Percentiles rank a stretch among this genome's conserved stretches.
Evolutionary conservation across 495 filamentous ascomycete species (phyloP).

Genomic region (Darksidea phi): DNA sequence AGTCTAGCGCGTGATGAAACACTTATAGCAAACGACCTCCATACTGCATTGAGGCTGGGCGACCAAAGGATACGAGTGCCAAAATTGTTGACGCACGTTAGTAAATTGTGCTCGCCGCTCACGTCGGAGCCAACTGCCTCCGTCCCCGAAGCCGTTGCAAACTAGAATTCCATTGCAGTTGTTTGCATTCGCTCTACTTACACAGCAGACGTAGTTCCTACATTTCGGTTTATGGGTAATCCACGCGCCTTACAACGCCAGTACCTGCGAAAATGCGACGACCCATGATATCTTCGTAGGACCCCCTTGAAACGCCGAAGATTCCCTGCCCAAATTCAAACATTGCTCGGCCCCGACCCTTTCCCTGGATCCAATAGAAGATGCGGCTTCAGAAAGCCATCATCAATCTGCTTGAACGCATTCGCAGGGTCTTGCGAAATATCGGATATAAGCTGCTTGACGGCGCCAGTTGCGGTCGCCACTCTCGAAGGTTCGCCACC

Average conservation of each 20-base stretch:
- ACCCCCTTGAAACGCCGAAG: not conserved
- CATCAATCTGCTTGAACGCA: conserved; percentile 90
- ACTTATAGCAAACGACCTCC: too few species aligned
- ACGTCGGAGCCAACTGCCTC: too few species aligned
- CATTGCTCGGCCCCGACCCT: conserved; percentile 38
- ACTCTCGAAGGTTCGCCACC: conserved; percentile 38
- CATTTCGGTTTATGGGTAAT: too few species aligned
- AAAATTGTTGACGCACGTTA: too few species aligned
- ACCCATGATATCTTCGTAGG: not conserved
- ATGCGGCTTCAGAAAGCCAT: conserved; percentile 94
- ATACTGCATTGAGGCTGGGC: too few species aligned
- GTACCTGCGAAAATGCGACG: not conserved
- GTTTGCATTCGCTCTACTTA: too few species aligned
- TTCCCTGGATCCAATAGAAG: conserved; percentile 75
- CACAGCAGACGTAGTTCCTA: too few species aligned
- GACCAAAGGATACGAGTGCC: too few species aligned
- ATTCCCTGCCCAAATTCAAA: conserved; percentile 3
- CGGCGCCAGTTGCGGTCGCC: conserved; percentile 60
- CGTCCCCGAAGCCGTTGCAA: too few species aligned
- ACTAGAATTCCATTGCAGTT: too few species aligned
- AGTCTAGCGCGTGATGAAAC: too few species aligned
- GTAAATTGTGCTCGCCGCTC: too few species aligned
- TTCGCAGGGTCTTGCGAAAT: conserved; percentile 83
- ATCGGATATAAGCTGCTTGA: conserved; percentile 71
- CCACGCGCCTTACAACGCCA: not conserved